Evolutionary conservation across 257 asterid species (phyloP), one percentile per base, ranked within the genome.

Genomic region (Striga asiatica): DNA sequence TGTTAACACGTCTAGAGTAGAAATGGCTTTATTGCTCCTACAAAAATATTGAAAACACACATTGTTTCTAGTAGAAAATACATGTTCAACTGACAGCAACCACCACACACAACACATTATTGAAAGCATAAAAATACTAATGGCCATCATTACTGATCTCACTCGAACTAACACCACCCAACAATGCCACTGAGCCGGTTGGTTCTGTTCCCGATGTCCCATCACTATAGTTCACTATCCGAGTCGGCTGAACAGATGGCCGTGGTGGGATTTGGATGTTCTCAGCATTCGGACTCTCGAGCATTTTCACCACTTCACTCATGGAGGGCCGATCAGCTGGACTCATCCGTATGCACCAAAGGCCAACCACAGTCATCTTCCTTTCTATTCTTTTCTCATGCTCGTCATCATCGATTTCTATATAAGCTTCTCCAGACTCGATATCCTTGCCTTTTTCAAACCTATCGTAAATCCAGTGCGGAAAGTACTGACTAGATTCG

Each of bases 291-390:
- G 25, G 38, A 35, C 9, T 22, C 38, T 56, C 70, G 2, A 65
- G 54, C 70, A 65, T 56, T 65, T 65, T 53, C 18, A 65, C 10
- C 3, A 65, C 65, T 49, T 25, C 24, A 7, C 60, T 57, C 70
- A 65, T 56, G 3, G 64, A 38, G 5, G 65, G 64, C 1, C 70
- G 70, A 24, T 65, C 65, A 13, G 16, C 21, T 1, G 70, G 70
- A 56, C 65, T 65, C 60, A 65, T 65, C 34, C 16, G 52, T 56
- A 65, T 65, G 65, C 70, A 65, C 70, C 70, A 65, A 35, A 56
- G 28, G 13, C 56, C 70, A 24, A 56, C 65, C 38, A 65, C 58
- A 0, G 39, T 24, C 65, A 65, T 65, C 60, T 62, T 62, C 9
- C 60, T 50, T 16, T 20, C 25, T 13, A 65, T 56, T 35, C 28